A percentile compares a stretch with the other conserved stretches of the same genome.
Conservation (phyloP, 768 basidiomycete species). For the Auricularia auricula-judae region DNA sequence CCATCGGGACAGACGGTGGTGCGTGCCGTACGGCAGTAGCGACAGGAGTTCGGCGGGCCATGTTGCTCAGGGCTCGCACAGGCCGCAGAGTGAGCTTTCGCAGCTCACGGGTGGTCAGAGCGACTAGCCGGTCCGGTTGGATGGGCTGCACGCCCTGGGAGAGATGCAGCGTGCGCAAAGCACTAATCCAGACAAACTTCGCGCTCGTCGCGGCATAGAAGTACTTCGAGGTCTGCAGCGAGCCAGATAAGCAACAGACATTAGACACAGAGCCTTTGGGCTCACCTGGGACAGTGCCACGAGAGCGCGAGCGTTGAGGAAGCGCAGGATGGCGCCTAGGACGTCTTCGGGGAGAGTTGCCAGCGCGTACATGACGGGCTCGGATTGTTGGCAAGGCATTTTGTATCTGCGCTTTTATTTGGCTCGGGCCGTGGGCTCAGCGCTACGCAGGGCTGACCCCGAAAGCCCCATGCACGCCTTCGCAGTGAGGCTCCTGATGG, state of each 20-base stretch:
- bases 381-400: not conserved
- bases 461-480: too few species aligned
- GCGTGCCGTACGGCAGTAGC: not conserved
- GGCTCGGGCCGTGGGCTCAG: not conserved
- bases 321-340: not conserved
- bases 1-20: not conserved
- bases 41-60: not conserved
- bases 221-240: not conserved
- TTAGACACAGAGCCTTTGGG: not conserved
- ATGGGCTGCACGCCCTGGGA: too few species aligned
- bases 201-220: too few species aligned
- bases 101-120: too few species aligned
- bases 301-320: not conserved
- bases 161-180: too few species aligned
- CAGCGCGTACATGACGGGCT: not conserved
- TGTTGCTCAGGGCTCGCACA: not conserved
- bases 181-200: too few species aligned
- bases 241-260: not conserved
- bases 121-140: too few species aligned
- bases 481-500: too few species aligned
- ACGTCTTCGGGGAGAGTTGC: not conserved
- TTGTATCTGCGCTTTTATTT: not conserved
- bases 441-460: not conserved
- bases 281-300: not conserved
- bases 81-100: too few species aligned